These are phyloP conservation scores for Aspergillus spinulosporus DNA, from an alignment of 2,329 filamentous ascomycete species.

Conservation along the genomic window DNA sequence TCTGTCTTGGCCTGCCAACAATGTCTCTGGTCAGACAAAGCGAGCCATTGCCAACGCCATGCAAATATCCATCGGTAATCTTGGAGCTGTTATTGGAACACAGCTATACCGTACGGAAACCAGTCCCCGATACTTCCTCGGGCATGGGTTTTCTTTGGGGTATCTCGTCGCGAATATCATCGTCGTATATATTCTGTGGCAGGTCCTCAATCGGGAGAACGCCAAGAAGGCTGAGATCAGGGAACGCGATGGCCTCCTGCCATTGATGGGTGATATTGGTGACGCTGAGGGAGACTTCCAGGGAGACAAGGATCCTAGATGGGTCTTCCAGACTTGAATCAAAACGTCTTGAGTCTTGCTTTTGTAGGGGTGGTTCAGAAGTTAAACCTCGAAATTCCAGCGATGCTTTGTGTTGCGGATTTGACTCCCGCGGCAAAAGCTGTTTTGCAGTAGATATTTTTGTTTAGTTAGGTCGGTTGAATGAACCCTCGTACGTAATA, in stretches of 20 bases:
- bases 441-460: too few species aligned
- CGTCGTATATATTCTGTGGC: conserved; percentile 56
- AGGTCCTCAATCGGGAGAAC: conserved; percentile 61
- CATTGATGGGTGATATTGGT: conserved; percentile 47
- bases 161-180: conserved; percentile 62
- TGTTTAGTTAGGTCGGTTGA: neutral
- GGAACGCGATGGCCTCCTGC: conserved; percentile 38
- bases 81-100: conserved; percentile 68
- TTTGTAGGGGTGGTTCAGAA: neutral
- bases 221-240: conserved; percentile 49
- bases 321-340: conserved; percentile 62
- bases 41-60: conserved; percentile 67
- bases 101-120: conserved; percentile 65
- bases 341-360: neutral
- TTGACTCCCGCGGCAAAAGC: neutral
- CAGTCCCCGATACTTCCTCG: conserved; percentile 64
- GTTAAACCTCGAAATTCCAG: neutral
- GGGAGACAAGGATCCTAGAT: conserved; percentile 64
- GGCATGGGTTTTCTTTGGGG: conserved; percentile 65
- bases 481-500: too few species aligned
- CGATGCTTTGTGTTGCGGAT: neutral
- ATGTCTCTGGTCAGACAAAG: conserved; percentile 70
- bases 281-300: conserved; percentile 54
- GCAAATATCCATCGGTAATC: conserved; percentile 70
- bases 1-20: conserved; percentile 70